Evolutionary conservation across 768 basidiomycete genomes (phyloP), one percentile per base, ranked within the genome.

Genomic region (Fistulinella prunicolor): DNA sequence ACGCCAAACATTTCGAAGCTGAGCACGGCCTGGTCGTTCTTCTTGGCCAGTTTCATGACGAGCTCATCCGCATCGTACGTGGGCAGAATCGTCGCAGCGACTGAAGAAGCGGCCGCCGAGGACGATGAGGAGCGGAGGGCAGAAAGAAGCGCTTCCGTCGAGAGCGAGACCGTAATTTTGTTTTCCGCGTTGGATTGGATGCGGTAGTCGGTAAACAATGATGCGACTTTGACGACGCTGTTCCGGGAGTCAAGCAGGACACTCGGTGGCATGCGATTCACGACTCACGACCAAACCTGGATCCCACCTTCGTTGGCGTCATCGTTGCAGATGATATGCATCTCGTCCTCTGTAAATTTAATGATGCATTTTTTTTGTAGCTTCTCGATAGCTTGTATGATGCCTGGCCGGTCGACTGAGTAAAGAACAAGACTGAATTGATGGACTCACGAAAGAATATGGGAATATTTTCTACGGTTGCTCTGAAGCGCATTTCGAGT

Each of bases 151-250:
- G 89, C 82, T 47, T 91, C 91, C 6, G 86, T 76, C 3, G 81
- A 74, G 22, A 94, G 68, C n/a, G 77, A 69, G 57, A 93, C 69
- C 3, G 84, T 85, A 51, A 94, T 94, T 57, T 84, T 82, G 66
- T 94, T 92, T 26, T 80, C 71, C 3, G 87, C 78, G 58, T 92
- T 92, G 19, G 91, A 93, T 60, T 93, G 86, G 58, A 94, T 90
- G 37, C 89, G 83, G 64, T 93, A 90, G 51, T 81, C 74, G 2
- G 73, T 76, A 68, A 92, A 89, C 9, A 92, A 60, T 0, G 87
- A 79, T 32, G 77, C 73, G 9, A 82, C 75, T 64, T 83, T 85
- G 58, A 86, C 78, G 56, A 82, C 77, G 14, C 83, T 85, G 46
- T 36, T 34, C 44, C 17, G 1, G 39, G 32, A 12, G 50, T 63